Evolutionary conservation across 768 basidiomycete genomes (phyloP), one percentile per base, ranked within the genome.

Genomic region (Leccinum sublutescens): DNA sequence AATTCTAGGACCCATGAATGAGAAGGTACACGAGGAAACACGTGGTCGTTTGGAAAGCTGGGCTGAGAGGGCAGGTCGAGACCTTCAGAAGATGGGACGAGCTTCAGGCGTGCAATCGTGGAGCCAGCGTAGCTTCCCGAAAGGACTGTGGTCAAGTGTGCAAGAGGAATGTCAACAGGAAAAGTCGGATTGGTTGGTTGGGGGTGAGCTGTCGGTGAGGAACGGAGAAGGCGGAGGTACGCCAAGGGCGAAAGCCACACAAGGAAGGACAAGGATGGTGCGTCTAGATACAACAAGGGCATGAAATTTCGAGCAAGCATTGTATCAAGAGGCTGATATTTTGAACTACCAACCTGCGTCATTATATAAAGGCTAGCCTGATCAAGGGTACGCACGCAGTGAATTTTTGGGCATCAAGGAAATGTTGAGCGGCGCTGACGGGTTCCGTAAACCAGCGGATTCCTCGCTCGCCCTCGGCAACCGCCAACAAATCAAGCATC

Each of bases 1-100:
- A 93, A 91, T 68, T 91, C 88, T 23, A 93, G 80, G 12, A 85
- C 76, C 88, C 91, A 92, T 1, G 79, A 74, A 64, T 74, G 64
- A 25, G 70, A 64, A 23, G 70, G 53, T 25, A 66, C 49, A 21
- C 64, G 60, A 5, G 72, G 66, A 17, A 75, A 72, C 5, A 40
- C 31, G 19, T 67, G 54, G 23, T 74, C 71, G n/a, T 60, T 69
- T 25, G 63, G 64, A 60, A 61, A 60, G 33, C 59, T 63, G 21
- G 64, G 54, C 19, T 57, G 62, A 11, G 56, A 45, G 4, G 58
- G 56, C 21, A 55, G 29, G 47, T 40, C 68, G 21, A 56, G 54
- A 33, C 58, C 59, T 36, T 72, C 71, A 25, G 65, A 54, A 1
- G 63, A 68, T 57, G 68, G 66, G 43, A 72, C 60, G 62, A 87